These are phyloP conservation scores for Ganoderma sinense DNA, from an alignment of 1,284 basidiomycete genomes.

Conservation along the genomic window DNA sequence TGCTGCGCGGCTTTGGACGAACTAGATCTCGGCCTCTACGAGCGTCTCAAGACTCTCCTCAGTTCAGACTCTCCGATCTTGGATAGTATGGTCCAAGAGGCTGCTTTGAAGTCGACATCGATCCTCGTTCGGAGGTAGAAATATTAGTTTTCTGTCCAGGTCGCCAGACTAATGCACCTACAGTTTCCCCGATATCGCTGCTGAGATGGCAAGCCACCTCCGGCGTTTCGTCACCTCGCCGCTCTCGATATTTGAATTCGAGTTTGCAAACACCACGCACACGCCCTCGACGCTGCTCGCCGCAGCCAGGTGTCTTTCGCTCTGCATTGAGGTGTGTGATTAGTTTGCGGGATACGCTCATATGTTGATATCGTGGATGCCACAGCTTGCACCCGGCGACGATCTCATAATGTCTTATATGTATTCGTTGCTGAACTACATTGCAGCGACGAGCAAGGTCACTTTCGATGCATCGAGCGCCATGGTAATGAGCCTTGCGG, in stretches of 20 bases:
- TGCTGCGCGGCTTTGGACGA: constrained; percentile 80
- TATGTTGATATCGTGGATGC: neutral
- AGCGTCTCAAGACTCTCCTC: constrained; percentile 78
- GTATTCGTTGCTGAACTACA: constrained; percentile 94
- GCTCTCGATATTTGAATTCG: constrained; percentile 87
- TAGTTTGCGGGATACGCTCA: neutral
- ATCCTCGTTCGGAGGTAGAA: constrained; percentile 84
- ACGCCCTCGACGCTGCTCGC: constrained; percentile 82
- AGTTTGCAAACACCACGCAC: constrained; percentile 77
- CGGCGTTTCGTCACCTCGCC: constrained; percentile 91
- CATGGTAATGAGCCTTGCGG: constrained; percentile 44
- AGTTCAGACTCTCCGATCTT: constrained; percentile 85
- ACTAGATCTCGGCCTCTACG: constrained; percentile 75
- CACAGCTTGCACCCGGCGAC: constrained; percentile 85
- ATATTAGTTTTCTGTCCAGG: neutral
- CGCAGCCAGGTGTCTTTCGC: constrained; percentile 88
- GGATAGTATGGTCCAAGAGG: constrained; percentile 85
- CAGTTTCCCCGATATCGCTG: constrained; percentile 85
- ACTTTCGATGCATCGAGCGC: constrained; percentile 61
- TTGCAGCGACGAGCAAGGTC: constrained; percentile 83
- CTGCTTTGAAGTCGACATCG: constrained; percentile 83
- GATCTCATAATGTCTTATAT: constrained; percentile 94
- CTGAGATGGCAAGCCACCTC: constrained; percentile 81
- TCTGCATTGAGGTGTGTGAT: constrained; percentile 81
- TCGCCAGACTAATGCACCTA: constrained; percentile 4